A percentile compares a stretch with the other conserved stretches of the same genome.
phyloP scores from a whole-genome alignment of 2,329 filamentous ascomycete species.

The Chaetomiaceae sp. region DNA sequence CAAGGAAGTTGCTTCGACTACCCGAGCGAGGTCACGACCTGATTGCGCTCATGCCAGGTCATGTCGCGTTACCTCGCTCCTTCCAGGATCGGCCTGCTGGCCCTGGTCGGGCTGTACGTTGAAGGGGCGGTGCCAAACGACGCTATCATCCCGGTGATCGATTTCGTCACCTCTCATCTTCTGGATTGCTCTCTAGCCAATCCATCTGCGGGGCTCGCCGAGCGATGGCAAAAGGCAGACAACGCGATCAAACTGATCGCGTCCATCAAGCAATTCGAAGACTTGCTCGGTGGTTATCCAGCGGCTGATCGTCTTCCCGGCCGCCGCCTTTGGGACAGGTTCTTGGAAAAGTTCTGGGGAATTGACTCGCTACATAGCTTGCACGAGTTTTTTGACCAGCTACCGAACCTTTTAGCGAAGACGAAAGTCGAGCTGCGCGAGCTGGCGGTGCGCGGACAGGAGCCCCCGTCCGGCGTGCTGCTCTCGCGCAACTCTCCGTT shows the following conservation, averaged over 20 bases:
- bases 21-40: neutral
- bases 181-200: constrained; percentile 35
- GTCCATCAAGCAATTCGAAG: constrained; percentile 54
- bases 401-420: constrained; percentile 53
- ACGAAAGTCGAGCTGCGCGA: constrained; percentile 54
- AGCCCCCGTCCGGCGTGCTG: constrained; percentile 47
- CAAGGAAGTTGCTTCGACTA: neutral
- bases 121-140: constrained; percentile 48
- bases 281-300: constrained; percentile 46
- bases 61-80: constrained; percentile 87
- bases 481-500: constrained; percentile 71
- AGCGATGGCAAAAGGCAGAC: constrained; percentile 45
- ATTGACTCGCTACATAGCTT: constrained; percentile 76
- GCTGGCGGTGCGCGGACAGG: constrained; percentile 47
- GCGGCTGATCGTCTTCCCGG: constrained; percentile 59
- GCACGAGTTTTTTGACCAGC: constrained; percentile 65
- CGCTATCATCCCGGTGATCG: constrained; percentile 36
- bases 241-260: constrained; percentile 47
- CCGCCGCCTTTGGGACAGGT: constrained; percentile 78
- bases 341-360: constrained; percentile 75
- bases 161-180: constrained; percentile 41
- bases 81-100: constrained; percentile 75
- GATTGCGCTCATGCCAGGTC: neutral
- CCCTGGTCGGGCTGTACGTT: constrained; percentile 75
- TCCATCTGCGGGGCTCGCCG: constrained; percentile 16